Evolutionary conservation across 1,284 basidiomycete genomes (phyloP).

Genomic region (Ganoderma boninense): DNA sequence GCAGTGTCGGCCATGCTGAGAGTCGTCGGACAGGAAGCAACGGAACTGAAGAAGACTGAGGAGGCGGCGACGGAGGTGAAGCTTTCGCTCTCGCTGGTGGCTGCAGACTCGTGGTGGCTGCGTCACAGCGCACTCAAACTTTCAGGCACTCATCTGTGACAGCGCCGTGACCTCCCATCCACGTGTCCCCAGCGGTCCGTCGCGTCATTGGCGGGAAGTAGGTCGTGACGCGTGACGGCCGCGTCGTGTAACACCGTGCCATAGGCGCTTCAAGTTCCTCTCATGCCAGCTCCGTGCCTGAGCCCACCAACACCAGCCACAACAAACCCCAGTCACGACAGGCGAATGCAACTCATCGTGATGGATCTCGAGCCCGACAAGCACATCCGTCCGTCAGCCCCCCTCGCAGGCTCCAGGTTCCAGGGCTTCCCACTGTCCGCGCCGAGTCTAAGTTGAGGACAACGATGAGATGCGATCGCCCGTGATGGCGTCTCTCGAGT

Average conservation of each 20-base stretch:
- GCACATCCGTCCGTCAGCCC: too few relatives aligned
- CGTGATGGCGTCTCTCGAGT: not conserved
- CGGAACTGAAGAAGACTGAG: not conserved
- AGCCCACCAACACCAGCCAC: too few relatives aligned
- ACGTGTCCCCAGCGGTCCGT: not conserved
- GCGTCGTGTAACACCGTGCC: not conserved
- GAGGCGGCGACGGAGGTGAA: not conserved
- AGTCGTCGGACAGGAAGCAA: not conserved
- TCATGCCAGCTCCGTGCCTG: too few relatives aligned
- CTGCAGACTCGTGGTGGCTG: not conserved
- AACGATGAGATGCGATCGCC: not conserved
- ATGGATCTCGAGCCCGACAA: too few relatives aligned
- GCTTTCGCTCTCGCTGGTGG: not conserved
- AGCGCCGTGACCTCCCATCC: not conserved
- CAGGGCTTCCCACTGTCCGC: too few relatives aligned
- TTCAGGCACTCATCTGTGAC: not conserved
- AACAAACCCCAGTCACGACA: too few relatives aligned
- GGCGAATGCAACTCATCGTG: too few relatives aligned
- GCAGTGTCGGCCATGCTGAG: conserved; percentile 44
- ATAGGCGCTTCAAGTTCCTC: too few relatives aligned
- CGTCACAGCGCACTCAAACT: not conserved
- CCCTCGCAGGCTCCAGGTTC: too few relatives aligned
- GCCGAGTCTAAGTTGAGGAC: not conserved
- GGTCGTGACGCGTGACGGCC: not conserved
- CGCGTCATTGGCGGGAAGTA: not conserved